These are phyloP conservation scores for Cephaloascus albidus DNA, from an alignment of 805 yeast genomes.

Conservation along the genomic window DNA sequence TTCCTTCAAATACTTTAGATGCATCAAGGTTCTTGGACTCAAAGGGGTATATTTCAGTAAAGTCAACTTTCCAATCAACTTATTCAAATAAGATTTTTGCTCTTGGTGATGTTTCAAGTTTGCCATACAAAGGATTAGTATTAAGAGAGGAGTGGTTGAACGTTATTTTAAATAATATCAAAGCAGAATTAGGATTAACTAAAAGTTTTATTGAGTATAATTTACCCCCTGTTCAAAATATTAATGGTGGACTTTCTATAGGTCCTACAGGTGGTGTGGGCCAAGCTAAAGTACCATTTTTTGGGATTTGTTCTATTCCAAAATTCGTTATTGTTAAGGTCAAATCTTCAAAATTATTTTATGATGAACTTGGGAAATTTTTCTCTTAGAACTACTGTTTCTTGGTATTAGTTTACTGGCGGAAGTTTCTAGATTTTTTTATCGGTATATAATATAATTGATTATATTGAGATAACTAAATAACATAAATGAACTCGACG, in stretches of 20 bases:
- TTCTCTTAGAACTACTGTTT: too few relatives aligned
- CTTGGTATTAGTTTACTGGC: too few relatives aligned
- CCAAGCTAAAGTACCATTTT: constrained; percentile 10
- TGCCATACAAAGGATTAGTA: constrained; percentile 11
- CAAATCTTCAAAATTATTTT: constrained; percentile 6
- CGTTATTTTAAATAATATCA: constrained; percentile 9
- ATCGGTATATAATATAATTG: too few relatives aligned
- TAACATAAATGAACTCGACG: too few relatives aligned
- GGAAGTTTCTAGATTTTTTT: too few relatives aligned
- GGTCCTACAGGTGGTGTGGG: constrained; percentile 16
- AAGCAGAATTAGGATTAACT: not conserved
- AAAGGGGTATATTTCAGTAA: constrained; percentile 3
- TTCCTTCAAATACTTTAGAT: constrained; percentile 4
- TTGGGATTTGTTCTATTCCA: constrained; percentile 11
- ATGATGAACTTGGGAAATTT: not conserved
- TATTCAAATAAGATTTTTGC: constrained; percentile 13
- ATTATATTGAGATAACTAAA: too few relatives aligned
- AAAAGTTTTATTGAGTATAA: not conserved
- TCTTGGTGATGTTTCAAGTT: constrained; percentile 20
- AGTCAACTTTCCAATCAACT: constrained; percentile 11
- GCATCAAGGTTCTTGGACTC: not conserved
- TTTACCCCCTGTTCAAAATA: constrained; percentile 1
- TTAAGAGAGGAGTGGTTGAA: constrained; percentile 6
- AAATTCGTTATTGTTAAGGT: constrained; percentile 6
- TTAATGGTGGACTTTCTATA: constrained; percentile 7